Conservation (phyloP, 2,329 filamentous ascomycete genomes). For the Sordariomycetes sp. region DNA sequence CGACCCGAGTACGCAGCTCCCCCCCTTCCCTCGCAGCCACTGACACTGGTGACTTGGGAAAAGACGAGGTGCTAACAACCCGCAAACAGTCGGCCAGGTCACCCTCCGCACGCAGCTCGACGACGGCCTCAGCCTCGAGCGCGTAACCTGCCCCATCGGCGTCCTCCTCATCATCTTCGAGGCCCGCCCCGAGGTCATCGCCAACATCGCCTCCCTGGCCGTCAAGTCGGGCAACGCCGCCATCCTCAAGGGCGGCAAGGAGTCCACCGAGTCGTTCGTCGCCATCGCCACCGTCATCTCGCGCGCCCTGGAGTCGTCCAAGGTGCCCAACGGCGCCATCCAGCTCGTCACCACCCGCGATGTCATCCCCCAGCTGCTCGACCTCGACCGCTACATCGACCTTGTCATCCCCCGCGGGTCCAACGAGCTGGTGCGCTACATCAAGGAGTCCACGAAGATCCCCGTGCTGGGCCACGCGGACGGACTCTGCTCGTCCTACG, state of each 20-base stretch:
- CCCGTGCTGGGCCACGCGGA: conserved; percentile 95
- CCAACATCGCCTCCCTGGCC: conserved; percentile 90
- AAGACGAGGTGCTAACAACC: not conserved
- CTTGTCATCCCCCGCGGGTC: conserved; percentile 88
- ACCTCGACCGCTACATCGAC: conserved; percentile 79
- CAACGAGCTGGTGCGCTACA: conserved; percentile 81
- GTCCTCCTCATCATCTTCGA: conserved; percentile 99
- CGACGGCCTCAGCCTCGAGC: conserved; percentile 73
- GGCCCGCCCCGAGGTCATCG: conserved; percentile 93
- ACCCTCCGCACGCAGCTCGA: conserved; percentile 79
- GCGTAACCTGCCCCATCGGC: conserved; percentile 88
- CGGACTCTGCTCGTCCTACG: conserved; percentile 79
- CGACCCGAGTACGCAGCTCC: conserved; percentile 61
- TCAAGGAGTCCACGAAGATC: conserved; percentile 86
- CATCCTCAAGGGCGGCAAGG: conserved; percentile 93
- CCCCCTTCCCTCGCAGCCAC: not conserved
- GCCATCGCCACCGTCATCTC: conserved; percentile 84
- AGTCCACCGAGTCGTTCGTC: conserved; percentile 90
- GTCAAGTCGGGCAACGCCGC: conserved; percentile 97
- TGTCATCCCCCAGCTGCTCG: conserved; percentile 77
- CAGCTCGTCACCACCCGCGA: conserved; percentile 93
- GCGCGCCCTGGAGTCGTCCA: conserved; percentile 56
- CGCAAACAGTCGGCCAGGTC: conserved; percentile 60
- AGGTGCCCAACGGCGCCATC: conserved; percentile 76
- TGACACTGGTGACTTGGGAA: not conserved